phyloP scores from a whole-genome alignment of 2,329 filamentous ascomycete species.

The Nectriaceae sp. region DNA sequence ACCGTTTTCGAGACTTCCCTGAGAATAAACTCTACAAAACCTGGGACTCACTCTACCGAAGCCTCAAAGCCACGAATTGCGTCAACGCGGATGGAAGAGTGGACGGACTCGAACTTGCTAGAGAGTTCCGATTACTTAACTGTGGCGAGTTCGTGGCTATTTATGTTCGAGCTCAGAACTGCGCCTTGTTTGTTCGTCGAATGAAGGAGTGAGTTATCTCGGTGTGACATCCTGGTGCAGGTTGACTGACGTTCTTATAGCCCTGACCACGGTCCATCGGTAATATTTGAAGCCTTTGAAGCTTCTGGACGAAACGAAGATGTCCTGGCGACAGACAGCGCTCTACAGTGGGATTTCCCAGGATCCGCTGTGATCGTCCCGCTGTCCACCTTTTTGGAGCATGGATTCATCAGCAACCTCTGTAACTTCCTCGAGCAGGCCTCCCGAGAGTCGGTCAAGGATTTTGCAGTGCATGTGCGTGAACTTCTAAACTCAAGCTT shows the following conservation, averaged over 20 bases:
- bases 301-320: constrained; percentile 53
- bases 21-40: constrained; percentile 11
- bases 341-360: constrained; percentile 63
- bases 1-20: constrained; percentile 16
- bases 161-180: constrained; percentile 31
- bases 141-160: constrained; percentile 20
- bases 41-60: constrained; percentile 20
- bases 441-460: constrained; percentile 53
- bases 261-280: constrained; percentile 22
- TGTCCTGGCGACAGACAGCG: constrained; percentile 52
- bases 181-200: constrained; percentile 32
- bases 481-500: no score
- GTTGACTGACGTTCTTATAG: constrained; percentile 7
- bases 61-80: constrained; percentile 20
- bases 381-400: constrained; percentile 22
- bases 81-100: constrained; percentile 18
- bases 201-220: constrained; percentile 26
- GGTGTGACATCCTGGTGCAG: not conserved
- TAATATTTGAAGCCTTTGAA: constrained; percentile 60
- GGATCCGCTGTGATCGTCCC: constrained; percentile 52
- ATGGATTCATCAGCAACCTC: constrained; percentile 36
- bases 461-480: constrained; percentile 54
- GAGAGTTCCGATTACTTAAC: constrained; percentile 17
- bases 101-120: constrained; percentile 16
- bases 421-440: constrained; percentile 58